Evolutionary conservation across 768 basidiomycete genomes (phyloP), one percentile per base, ranked within the genome.

Genomic region (Hirschioporus abietinus): DNA sequence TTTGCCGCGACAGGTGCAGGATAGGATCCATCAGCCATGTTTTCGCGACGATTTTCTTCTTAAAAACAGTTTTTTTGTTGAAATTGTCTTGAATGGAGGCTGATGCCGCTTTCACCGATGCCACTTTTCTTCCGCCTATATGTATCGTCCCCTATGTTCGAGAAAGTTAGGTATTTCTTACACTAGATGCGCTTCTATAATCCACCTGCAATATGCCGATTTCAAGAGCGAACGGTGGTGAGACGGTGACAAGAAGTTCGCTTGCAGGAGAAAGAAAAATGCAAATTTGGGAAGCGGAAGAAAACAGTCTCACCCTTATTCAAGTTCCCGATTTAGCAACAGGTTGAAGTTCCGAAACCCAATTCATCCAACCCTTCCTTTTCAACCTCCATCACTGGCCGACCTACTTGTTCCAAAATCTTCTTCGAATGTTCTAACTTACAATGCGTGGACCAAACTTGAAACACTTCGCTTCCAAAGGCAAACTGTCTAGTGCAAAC

Each of bases 261-360:
- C 5, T 6, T 52, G 42, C 42, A 30, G 30, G 42, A 52, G 42
- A 52, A 52, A 6, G 42, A 52, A 52, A 52, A 52, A 5, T 52
- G 42, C 42, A 52, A 52, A 52, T 52, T 52, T 52, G 42, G 42
- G 42, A 52, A 52, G 42, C 42, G 42, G 42, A 52, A 52, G 42
- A 52, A 52, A 52, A 52, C 42, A 52, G 42, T 52, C 42, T 20
- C 42, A 52, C 42, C 42, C 42, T 52, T 52, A 10, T 20, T 52
- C 42, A 52, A 52, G 42, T 52, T 52, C 4, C 42, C 20, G 42
- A 52, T 52, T 52, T 10, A 52, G 42, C 42, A 52, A 15, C 12
- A 52, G 42, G 12, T 52, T 52, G 15, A 52, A 52, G 42, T 52
- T 52, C 42, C 42, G 42, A 52, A 52, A 52, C 42, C 42, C 42